A percentile compares a stretch with the other conserved stretches of the same genome.
phyloP scores from a whole-genome alignment of 192 early-diverging fungal genomes.

The Gorgonomyces haynaldii region DNA sequence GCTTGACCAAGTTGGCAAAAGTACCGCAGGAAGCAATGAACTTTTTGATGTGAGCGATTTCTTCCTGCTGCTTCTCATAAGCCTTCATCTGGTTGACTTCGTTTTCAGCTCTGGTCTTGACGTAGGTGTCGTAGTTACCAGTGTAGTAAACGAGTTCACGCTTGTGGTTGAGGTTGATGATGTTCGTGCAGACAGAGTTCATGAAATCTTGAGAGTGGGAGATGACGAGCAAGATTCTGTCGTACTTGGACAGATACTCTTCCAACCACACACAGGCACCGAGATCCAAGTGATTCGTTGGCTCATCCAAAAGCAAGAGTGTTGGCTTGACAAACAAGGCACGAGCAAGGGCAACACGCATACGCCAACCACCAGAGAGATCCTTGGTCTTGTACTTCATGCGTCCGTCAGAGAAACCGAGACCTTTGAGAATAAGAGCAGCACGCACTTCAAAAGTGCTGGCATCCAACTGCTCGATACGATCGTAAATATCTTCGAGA shows the following conservation, averaged over 20 bases:
- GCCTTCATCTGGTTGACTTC: conserved; percentile 99
- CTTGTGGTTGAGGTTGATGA: conserved; percentile 84
- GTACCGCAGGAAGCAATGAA: conserved; percentile 99
- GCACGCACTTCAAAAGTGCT: conserved; percentile 91
- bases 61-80: conserved; percentile 97
- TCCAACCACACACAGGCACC: conserved; percentile 81
- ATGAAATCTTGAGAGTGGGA: conserved; percentile 95
- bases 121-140: conserved; percentile 95
- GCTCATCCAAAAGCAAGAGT: conserved; percentile 48
- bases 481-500: conserved; percentile 90
- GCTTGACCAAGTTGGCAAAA: conserved; percentile 95
- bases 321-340: conserved; percentile 93
- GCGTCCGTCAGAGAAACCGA: conserved; percentile 78
- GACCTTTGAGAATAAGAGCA: conserved; percentile 78
- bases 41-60: conserved; percentile 98
- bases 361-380: conserved; percentile 99
- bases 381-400: conserved; percentile 93
- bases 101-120: conserved; percentile 88
- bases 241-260: conserved; percentile 66
- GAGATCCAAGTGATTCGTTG: conserved; percentile 78
- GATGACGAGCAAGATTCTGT: conserved; percentile 75
- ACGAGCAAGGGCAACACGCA: conserved; percentile 93
- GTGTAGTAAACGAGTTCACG: conserved; percentile 84
- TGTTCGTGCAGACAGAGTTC: conserved; percentile 92
- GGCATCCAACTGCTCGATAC: conserved; percentile 87